A percentile compares a stretch with the other conserved stretches of the same genome.
Evolutionary conservation across 2,329 filamentous ascomycete species (phyloP).

Genomic region (Neonectria faginata): DNA sequence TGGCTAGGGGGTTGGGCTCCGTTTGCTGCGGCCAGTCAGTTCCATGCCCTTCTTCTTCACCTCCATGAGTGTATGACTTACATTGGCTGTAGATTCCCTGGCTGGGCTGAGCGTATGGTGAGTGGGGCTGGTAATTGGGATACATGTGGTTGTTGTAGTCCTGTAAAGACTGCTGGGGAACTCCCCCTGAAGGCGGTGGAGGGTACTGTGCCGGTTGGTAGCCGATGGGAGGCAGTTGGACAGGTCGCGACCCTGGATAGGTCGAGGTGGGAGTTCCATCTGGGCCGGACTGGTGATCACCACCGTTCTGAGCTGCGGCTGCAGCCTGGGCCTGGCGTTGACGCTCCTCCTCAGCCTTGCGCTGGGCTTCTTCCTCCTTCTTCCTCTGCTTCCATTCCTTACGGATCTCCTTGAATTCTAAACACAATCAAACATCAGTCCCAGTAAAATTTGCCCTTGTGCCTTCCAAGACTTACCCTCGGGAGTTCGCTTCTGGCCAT

Average conservation of each 20-base stretch:
- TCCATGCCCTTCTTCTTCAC: conserved; percentile 12
- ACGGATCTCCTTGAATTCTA: conserved; percentile 98
- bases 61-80: conserved; percentile 48
- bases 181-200: conserved; percentile 66
- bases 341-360: conserved; percentile 92
- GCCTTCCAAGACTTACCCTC: conserved; percentile 77
- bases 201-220: conserved; percentile 77
- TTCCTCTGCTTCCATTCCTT: conserved; percentile 99
- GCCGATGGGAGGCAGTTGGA: conserved; percentile 80
- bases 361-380: conserved; percentile 94
- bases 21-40: conserved; percentile 47
- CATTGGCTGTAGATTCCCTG: conserved; percentile 72
- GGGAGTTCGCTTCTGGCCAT: conserved; percentile 92
- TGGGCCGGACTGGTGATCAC: conserved; percentile 58
- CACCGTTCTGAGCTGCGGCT: conserved; percentile 66
- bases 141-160: conserved; percentile 71
- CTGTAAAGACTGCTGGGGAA: conserved; percentile 63
- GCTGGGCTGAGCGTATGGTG: conserved; percentile 67
- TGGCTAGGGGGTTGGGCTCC: conserved; percentile 51
- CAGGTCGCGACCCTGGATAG: conserved; percentile 67
- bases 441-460: neutral
- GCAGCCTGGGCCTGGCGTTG: conserved; percentile 64
- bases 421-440: conserved; percentile 38
- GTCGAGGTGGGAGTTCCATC: conserved; percentile 61
- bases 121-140: conserved; percentile 67